Percentiles rank a stretch among this genome's conserved stretches.
These are phyloP conservation scores for Purshia tridentata DNA, from an alignment of 306 rosid species.

Conservation along the genomic window DNA sequence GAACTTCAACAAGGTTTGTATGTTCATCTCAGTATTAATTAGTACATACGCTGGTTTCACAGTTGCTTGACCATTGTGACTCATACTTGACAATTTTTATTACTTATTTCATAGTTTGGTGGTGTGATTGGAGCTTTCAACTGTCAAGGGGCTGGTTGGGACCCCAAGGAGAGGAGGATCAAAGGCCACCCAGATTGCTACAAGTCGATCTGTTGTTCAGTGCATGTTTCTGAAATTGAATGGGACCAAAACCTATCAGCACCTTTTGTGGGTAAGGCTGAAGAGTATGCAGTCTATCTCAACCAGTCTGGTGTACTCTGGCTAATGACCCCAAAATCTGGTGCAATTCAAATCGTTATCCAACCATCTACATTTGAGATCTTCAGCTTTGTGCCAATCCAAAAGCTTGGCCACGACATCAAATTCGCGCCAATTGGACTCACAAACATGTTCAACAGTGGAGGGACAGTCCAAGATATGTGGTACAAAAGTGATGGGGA, in stretches of 20 bases:
- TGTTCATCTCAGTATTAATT: too few species aligned
- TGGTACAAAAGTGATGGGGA: conserved; percentile 35
- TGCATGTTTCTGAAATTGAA: conserved; percentile 72
- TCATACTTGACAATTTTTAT: not conserved
- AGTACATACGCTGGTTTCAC: too few species aligned
- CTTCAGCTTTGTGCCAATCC: conserved; percentile 56
- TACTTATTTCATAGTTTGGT: conserved; percentile 48
- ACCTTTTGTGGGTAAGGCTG: conserved; percentile 47
- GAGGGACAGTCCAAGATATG: conserved; percentile 60
- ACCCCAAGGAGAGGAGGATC: conserved; percentile 51
- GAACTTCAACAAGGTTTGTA: conserved; percentile 74
- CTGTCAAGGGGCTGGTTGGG: conserved; percentile 97
- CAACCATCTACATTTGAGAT: conserved; percentile 69
- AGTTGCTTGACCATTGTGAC: too few species aligned
- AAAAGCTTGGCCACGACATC: conserved; percentile 31
- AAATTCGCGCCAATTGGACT: conserved; percentile 83
- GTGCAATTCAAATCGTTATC: conserved; percentile 45
- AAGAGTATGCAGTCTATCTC: conserved; percentile 58
- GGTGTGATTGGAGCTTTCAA: conserved; percentile 90
- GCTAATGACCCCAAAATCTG: conserved; percentile 45
- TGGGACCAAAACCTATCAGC: conserved; percentile 75
- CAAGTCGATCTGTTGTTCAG: conserved; percentile 49
- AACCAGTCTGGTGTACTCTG: conserved; percentile 44
- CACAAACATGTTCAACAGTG: conserved; percentile 63
- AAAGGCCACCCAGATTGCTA: conserved; percentile 64